phyloP scores from a whole-genome alignment of 495 filamentous ascomycete genomes.

The Collariella sp. region DNA sequence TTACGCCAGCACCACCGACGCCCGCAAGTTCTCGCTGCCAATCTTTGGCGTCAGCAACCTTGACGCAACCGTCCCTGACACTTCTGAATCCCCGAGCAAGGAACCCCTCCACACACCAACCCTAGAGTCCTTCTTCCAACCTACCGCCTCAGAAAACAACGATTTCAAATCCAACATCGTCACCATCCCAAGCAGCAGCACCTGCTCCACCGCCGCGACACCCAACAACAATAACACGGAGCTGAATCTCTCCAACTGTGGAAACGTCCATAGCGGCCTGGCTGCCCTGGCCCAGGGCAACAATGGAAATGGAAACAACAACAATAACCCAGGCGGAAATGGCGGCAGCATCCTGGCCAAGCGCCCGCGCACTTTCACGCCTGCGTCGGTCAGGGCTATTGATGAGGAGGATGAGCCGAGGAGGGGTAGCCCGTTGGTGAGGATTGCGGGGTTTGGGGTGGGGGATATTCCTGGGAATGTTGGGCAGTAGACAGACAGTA shows the following conservation, averaged over 20 bases:
- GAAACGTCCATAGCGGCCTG: not conserved
- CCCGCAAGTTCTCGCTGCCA: slow-evolving; percentile 32
- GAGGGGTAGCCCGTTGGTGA: slow-evolving; percentile 24
- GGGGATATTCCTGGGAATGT: not conserved
- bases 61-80: not conserved
- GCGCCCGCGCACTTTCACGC: slow-evolving; percentile 38
- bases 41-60: slow-evolving; percentile 11
- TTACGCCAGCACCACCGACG: slow-evolving; percentile 17
- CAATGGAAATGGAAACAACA: not conserved
- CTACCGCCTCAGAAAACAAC: not conserved
- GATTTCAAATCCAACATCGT: slow-evolving; percentile 4
- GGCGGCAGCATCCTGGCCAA: slow-evolving; percentile 22
- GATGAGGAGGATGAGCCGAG: slow-evolving; percentile 34
- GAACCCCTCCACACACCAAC: not conserved
- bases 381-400: slow-evolving; percentile 34
- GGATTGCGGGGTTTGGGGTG: slow-evolving; percentile 7
- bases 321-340: not conserved
- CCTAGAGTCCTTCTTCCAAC: not conserved
- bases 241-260: not conserved
- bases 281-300: not conserved
- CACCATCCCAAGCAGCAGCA: not conserved
- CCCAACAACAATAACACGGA: not conserved
- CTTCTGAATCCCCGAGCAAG: not conserved
- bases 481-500: not conserved
- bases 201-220: not conserved